phyloP scores from a whole-genome alignment of 352 stramenopile genomes.

The Globisporangium nagaii region DNA sequence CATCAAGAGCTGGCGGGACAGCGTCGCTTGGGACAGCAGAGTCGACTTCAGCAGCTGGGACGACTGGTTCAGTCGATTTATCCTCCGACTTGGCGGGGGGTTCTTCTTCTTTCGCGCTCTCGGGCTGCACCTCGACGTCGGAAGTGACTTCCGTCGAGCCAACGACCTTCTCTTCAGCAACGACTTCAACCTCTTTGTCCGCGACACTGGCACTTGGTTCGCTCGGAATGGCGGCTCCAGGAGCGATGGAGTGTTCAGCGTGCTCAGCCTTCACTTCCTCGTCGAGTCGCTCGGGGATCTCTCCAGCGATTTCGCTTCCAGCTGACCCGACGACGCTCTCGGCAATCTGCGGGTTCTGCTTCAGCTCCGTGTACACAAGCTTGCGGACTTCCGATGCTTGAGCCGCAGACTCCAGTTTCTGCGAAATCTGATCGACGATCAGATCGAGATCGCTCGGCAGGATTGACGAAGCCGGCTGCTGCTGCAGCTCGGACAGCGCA shows the following conservation, averaged over 20 bases:
- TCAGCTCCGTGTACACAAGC: slow-evolving; percentile 14
- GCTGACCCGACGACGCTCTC: neutral
- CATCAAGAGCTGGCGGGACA: neutral
- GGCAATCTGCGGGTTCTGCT: slow-evolving; percentile 7
- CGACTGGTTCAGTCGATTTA: neutral
- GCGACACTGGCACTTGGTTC: neutral
- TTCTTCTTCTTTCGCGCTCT: neutral
- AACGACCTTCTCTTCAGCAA: neutral
- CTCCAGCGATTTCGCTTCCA: neutral
- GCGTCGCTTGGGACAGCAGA: neutral
- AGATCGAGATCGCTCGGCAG: slow-evolving; percentile 13
- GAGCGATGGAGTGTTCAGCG: neutral
- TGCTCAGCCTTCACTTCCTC: neutral
- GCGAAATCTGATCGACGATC: slow-evolving; percentile 17
- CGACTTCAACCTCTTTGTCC: neutral
- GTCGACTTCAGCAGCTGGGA: neutral
- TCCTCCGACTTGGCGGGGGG: neutral
- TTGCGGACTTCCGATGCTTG: slow-evolving; percentile 13
- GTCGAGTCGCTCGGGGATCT: neutral
- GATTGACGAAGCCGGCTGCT: slow-evolving; percentile 8
- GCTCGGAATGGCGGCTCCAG: neutral
- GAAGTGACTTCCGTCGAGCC: neutral
- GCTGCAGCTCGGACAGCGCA: slow-evolving; percentile 13
- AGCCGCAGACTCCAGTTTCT: slow-evolving; percentile 10
- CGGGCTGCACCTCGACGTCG: neutral